These are phyloP conservation scores for Leccinum disarticulatum DNA, from an alignment of 768 basidiomycete species.

Conservation along the genomic window DNA sequence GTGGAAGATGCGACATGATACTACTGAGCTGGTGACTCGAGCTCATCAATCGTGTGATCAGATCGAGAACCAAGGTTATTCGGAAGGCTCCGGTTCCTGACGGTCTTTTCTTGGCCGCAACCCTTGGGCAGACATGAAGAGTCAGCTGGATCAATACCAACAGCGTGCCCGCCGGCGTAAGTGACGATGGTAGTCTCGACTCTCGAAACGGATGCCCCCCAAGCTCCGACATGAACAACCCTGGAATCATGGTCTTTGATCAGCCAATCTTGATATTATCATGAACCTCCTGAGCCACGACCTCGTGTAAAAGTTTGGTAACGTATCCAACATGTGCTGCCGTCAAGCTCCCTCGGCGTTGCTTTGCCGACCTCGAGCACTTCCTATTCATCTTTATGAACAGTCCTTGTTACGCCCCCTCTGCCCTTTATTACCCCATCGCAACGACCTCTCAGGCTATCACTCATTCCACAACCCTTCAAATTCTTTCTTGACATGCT, in stretches of 20 bases:
- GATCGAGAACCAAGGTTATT: neutral
- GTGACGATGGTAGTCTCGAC: neutral
- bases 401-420: slow-evolving; percentile 10
- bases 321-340: slow-evolving; percentile 8
- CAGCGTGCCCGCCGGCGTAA: neutral
- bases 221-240: slow-evolving; percentile 20
- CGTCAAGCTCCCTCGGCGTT: slow-evolving; percentile 5
- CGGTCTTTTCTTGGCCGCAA: neutral
- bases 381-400: slow-evolving; percentile 7
- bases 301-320: slow-evolving; percentile 12
- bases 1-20: slow-evolving; percentile 15
- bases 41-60: neutral
- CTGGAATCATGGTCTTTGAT: slow-evolving; percentile 3
- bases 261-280: slow-evolving; percentile 18
- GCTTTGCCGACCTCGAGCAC: slow-evolving; percentile 11
- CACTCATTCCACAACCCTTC: neutral
- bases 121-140: neutral
- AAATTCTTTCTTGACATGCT: slow-evolving; percentile 4
- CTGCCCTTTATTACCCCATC: slow-evolving; percentile 18
- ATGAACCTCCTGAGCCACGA: neutral
- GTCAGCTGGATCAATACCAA: neutral
- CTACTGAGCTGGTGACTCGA: neutral
- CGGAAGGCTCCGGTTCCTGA: neutral
- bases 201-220: slow-evolving; percentile 1
- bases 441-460: neutral